These are phyloP conservation scores for Magnolia officinalis DNA, from an alignment of 164 flowering plant species.

Conservation along the genomic window DNA sequence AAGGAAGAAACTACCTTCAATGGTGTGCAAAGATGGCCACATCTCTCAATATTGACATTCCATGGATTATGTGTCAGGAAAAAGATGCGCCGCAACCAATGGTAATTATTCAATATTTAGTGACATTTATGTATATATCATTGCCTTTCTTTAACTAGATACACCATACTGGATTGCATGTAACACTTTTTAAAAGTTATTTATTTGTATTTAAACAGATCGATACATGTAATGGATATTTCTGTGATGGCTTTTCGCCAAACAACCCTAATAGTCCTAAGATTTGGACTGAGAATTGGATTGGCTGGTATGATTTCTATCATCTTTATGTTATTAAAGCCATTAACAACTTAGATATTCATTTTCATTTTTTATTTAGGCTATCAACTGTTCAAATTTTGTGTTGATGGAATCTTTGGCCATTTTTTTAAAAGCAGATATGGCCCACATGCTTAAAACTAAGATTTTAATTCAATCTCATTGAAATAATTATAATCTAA, in stretches of 20 bases:
- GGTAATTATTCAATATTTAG: slow-evolving; percentile 17
- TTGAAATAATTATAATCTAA: not conserved
- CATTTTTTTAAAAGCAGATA: not conserved
- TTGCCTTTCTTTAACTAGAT: too few species aligned
- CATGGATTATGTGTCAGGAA: slow-evolving; percentile 58
- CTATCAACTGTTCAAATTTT: not conserved
- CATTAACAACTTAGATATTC: not conserved
- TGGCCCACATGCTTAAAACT: too few species aligned
- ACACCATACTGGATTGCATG: too few species aligned
- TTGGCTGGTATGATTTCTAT: slow-evolving; percentile 64
- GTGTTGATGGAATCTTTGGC: not conserved
- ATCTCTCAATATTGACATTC: slow-evolving; percentile 25
- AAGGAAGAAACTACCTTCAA: slow-evolving; percentile 28
- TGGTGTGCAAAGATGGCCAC: slow-evolving; percentile 49
- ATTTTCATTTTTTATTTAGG: not conserved
- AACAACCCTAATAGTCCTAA: slow-evolving; percentile 70
- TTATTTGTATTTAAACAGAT: slow-evolving; percentile 36
- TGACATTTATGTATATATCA: too few species aligned
- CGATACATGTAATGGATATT: slow-evolving; percentile 89
- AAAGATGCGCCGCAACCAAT: slow-evolving; percentile 41
- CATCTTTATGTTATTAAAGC: not conserved
- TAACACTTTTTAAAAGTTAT: not conserved
- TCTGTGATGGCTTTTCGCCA: slow-evolving; percentile 91
- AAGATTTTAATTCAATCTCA: not conserved
- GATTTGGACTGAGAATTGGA: slow-evolving; percentile 96